Conservation (phyloP, 192 early-diverging fungal genomes). For the Gigaspora rosea region DNA sequence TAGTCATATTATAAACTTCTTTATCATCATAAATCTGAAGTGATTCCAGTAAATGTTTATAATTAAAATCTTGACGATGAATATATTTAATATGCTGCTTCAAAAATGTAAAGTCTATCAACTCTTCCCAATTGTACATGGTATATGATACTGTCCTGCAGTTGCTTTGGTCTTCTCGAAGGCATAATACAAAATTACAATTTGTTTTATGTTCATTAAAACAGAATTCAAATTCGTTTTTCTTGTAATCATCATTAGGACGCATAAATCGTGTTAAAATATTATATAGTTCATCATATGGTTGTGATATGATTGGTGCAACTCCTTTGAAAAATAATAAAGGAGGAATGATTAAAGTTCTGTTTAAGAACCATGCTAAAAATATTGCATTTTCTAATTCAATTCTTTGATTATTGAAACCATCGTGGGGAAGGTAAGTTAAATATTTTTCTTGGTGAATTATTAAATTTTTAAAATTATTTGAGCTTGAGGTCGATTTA, state of each 20-base stretch:
- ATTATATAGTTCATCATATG: background rate
- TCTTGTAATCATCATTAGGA: background rate
- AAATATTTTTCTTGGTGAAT: conserved; percentile 30
- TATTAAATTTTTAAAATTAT: no score
- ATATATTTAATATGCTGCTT: background rate
- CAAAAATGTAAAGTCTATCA: background rate
- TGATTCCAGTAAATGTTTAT: background rate
- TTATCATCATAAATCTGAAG: background rate
- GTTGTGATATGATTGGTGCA: background rate
- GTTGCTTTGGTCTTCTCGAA: background rate
- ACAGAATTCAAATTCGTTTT: conserved; percentile 1
- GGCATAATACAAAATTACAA: background rate
- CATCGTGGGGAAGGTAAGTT: conserved; percentile 49
- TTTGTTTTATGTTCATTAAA: no score
- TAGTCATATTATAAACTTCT: background rate
- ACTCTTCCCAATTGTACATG: conserved; percentile 21
- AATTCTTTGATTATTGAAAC: conserved; percentile 54
- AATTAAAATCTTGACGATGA: background rate
- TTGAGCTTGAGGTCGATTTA: no score
- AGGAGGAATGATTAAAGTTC: conserved; percentile 50
- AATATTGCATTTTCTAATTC: conserved; percentile 31
- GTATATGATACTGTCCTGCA: background rate
- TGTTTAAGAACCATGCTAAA: conserved; percentile 28
- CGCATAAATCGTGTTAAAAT: background rate
- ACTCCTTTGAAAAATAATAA: conserved; percentile 34